Conservation (phyloP, 768 basidiomycete species). For the Exsudoporus frostii region DNA sequence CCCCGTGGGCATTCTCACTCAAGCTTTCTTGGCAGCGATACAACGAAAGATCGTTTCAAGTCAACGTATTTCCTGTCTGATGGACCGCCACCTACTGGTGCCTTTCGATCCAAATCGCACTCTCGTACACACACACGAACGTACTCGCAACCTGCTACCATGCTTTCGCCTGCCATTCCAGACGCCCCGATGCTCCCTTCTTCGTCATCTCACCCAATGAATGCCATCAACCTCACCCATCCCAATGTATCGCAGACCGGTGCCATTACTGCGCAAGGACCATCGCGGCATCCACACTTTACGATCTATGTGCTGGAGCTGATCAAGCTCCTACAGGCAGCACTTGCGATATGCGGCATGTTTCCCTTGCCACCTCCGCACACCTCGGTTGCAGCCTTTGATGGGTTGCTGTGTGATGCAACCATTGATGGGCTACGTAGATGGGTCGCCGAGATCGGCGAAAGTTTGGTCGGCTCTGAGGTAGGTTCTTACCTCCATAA, state of each 20-base stretch:
- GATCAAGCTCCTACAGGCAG: conserved; percentile 70
- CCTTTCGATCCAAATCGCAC: conserved; percentile 29
- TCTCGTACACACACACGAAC: conserved; percentile 29
- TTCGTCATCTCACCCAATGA: conserved; percentile 21
- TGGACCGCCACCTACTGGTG: conserved; percentile 17
- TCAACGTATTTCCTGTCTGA: conserved; percentile 63
- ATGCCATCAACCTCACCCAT: conserved; percentile 12
- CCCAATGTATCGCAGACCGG: conserved; percentile 16
- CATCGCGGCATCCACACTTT: conserved; percentile 43
- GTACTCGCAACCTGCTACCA: conserved; percentile 27
- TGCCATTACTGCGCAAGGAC: conserved; percentile 1
- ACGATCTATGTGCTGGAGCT: conserved; percentile 69
- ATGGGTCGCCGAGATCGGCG: conserved; percentile 69
- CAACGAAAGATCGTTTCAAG: conserved; percentile 78
- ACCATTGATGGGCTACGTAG: conserved; percentile 67
- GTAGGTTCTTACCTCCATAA: conserved; percentile 28
- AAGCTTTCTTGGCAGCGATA: conserved; percentile 46
- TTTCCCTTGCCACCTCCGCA: conserved; percentile 36
- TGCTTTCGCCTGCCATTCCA: conserved; percentile 21
- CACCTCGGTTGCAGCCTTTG: conserved; percentile 27
- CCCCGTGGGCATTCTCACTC: conserved; percentile 3
- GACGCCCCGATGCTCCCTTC: conserved; percentile 23
- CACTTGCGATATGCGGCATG: conserved; percentile 68
- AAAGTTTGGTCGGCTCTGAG: conserved; percentile 59
- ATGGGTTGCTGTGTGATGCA: conserved; percentile 76